These are phyloP conservation scores for Starmerella khaoyaiensis DNA, from an alignment of 805 yeast genomes.

Conservation along the genomic window DNA sequence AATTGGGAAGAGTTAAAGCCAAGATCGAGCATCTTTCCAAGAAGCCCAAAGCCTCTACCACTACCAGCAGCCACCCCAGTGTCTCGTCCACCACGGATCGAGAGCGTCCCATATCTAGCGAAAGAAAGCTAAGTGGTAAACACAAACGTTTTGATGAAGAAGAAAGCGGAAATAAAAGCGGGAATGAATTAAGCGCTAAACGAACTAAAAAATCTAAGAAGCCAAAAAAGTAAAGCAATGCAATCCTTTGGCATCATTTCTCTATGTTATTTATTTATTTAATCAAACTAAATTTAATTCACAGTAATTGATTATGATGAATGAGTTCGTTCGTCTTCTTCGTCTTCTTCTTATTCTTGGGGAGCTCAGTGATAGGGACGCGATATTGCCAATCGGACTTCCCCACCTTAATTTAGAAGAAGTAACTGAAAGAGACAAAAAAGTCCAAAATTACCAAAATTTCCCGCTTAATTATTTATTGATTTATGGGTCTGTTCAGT, in stretches of 20 bases:
- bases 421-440: background rate
- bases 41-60: background rate
- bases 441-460: background rate
- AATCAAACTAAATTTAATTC: too few relatives aligned
- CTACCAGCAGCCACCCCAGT: background rate
- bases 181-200: background rate
- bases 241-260: background rate
- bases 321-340: too few relatives aligned
- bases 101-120: background rate
- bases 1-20: constrained; percentile 35
- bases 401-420: too few relatives aligned
- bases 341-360: too few relatives aligned
- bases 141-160: constrained; percentile 20
- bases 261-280: background rate
- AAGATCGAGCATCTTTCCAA: constrained; percentile 5
- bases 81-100: background rate
- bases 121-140: constrained; percentile 1
- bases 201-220: constrained; percentile 2
- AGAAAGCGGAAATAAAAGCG: background rate
- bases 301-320: too few relatives aligned
- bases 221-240: background rate
- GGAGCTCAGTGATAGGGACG: too few relatives aligned
- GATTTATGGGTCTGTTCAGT: constrained; percentile 25
- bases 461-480: background rate
- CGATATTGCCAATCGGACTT: too few relatives aligned